Evolutionary conservation across 768 basidiomycete genomes (phyloP).

Genomic region (Lyophyllum decastes): DNA sequence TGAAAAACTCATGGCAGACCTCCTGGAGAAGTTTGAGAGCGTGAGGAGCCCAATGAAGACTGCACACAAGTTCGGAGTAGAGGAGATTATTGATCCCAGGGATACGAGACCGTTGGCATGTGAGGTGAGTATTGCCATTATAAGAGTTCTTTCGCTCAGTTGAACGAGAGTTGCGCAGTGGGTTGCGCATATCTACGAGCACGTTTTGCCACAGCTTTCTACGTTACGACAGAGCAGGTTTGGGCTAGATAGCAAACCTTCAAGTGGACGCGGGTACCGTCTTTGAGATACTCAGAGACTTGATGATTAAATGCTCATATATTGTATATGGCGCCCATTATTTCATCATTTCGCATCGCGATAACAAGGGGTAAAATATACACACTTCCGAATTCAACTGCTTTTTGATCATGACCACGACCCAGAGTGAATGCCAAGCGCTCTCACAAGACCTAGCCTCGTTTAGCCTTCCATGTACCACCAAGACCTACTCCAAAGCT

Average conservation of each 20-base stretch:
- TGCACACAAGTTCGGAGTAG: constrained; percentile 39
- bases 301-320: neutral
- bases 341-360: neutral
- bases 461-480: constrained; percentile 27
- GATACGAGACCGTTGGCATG: constrained; percentile 38
- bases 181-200: constrained; percentile 32
- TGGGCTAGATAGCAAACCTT: constrained; percentile 30
- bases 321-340: neutral
- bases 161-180: constrained; percentile 26
- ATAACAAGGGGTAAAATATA: constrained; percentile 1
- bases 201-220: constrained; percentile 34
- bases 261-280: constrained; percentile 30
- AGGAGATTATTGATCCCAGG: constrained; percentile 43
- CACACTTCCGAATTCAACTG: neutral
- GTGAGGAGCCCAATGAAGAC: constrained; percentile 39
- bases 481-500: constrained; percentile 31
- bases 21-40: constrained; percentile 35
- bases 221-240: constrained; percentile 26
- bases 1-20: constrained; percentile 34
- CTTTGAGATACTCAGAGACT: neutral
- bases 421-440: neutral
- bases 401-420: neutral
- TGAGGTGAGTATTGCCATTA: constrained; percentile 28
- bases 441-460: neutral
- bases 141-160: neutral